Percentiles rank a stretch among this genome's conserved stretches.
Conservation (phyloP, 768 basidiomycete genomes). For the Scleroderma citrinum region DNA sequence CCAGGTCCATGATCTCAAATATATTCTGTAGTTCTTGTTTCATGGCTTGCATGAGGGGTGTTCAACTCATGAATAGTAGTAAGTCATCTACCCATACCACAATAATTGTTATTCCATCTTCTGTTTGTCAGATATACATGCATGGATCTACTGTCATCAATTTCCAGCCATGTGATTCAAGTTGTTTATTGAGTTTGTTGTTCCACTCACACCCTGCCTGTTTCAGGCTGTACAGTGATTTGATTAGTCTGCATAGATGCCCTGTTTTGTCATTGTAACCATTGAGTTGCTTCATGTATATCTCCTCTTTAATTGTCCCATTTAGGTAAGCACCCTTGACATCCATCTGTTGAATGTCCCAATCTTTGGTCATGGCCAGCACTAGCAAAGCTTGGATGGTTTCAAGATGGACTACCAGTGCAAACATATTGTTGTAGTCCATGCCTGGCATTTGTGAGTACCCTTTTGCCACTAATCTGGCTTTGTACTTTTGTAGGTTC, state of each 20-base stretch:
- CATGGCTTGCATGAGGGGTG: conserved; percentile 1
- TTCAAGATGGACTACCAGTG: conserved; percentile 22
- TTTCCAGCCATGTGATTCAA: conserved; percentile 17
- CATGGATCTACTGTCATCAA: conserved; percentile 14
- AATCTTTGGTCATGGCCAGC: conserved; percentile 10
- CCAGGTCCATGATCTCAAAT: conserved; percentile 18
- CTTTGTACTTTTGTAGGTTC: conserved; percentile 20
- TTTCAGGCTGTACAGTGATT: conserved; percentile 26
- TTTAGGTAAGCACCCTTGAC: conserved; percentile 27
- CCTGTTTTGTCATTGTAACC: conserved; percentile 14
- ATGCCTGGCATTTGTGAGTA: conserved; percentile 32
- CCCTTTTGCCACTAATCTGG: conserved; percentile 34
- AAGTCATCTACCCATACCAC: conserved; percentile 29
- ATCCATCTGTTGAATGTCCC: conserved; percentile 27
- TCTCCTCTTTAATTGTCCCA: conserved; percentile 23
- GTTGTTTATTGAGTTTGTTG: conserved; percentile 12
- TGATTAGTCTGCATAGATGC: conserved; percentile 13
- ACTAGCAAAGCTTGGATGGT: conserved; percentile 20
- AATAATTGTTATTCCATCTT: conserved; percentile 10
- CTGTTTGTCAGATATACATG: background rate
- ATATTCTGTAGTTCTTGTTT: conserved; percentile 7
- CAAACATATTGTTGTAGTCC: conserved; percentile 32
- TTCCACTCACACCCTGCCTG: conserved; percentile 28
- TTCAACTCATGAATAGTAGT: conserved; percentile 10
- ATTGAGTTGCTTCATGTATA: conserved; percentile 28